Conservation (phyloP, 1,139 yeast genomes). For the Yamadazyma atlantica region DNA sequence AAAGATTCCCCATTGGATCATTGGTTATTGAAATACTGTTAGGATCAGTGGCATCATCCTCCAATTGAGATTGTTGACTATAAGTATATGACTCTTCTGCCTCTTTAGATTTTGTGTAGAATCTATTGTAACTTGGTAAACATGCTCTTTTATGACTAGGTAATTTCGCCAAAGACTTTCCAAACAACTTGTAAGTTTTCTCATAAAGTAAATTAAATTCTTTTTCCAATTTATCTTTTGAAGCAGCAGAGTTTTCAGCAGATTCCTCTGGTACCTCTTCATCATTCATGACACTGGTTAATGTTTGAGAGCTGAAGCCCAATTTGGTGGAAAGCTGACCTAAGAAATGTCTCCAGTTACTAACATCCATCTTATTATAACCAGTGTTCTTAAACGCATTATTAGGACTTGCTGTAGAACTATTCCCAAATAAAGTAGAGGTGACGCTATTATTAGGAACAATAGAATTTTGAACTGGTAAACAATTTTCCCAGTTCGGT, state of each 20-base stretch:
- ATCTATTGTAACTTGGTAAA: slow-evolving; percentile 41
- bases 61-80: slow-evolving; percentile 25
- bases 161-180: slow-evolving; percentile 37
- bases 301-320: slow-evolving; percentile 37
- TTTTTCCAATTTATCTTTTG: slow-evolving; percentile 28
- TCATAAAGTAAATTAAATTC: slow-evolving; percentile 40
- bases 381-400: slow-evolving; percentile 6
- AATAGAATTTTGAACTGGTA: slow-evolving; percentile 30
- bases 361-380: slow-evolving; percentile 25
- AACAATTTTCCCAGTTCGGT: slow-evolving; percentile 44
- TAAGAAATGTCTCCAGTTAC: slow-evolving; percentile 39
- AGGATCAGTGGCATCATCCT: slow-evolving; percentile 29
- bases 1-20: slow-evolving; percentile 46
- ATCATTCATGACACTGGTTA: slow-evolving; percentile 28
- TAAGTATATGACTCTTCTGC: slow-evolving; percentile 17
- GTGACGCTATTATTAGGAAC: slow-evolving; percentile 27
- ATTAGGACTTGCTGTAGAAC: slow-evolving; percentile 27
- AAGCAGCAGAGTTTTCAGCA: slow-evolving; percentile 12
- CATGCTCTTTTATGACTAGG: slow-evolving; percentile 44
- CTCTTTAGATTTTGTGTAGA: slow-evolving; percentile 20
- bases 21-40: slow-evolving; percentile 40
- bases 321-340: slow-evolving; percentile 36
- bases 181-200: slow-evolving; percentile 41
- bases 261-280: slow-evolving; percentile 11
- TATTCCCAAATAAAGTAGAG: slow-evolving; percentile 23